phyloP scores from a whole-genome alignment of 768 basidiomycete species.

The Tricholoma hemisulphureum region DNA sequence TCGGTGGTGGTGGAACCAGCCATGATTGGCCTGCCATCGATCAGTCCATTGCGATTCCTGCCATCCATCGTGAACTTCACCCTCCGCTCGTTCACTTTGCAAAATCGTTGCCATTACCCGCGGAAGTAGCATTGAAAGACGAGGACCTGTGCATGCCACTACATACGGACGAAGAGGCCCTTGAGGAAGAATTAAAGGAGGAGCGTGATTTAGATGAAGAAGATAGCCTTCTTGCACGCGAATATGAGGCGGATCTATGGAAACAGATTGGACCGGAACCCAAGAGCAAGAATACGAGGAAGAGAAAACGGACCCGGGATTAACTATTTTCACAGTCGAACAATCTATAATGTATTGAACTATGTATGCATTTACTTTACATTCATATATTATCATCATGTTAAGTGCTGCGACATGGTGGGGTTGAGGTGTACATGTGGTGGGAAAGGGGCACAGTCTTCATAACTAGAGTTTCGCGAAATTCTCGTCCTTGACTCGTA shows the following conservation, averaged over 20 bases:
- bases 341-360: not conserved
- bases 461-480: slow-evolving; percentile 15
- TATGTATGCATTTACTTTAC: not conserved
- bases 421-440: not conserved
- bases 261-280: slow-evolving; percentile 8
- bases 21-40: slow-evolving; percentile 8
- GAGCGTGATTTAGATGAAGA: slow-evolving; percentile 40
- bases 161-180: slow-evolving; percentile 23
- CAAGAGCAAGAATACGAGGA: not conserved
- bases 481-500: slow-evolving; percentile 46
- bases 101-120: slow-evolving; percentile 4
- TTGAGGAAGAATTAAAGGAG: slow-evolving; percentile 38
- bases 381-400: not conserved
- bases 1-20: slow-evolving; percentile 12
- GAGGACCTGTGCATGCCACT: slow-evolving; percentile 19
- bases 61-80: slow-evolving; percentile 23
- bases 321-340: not conserved
- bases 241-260: slow-evolving; percentile 46
- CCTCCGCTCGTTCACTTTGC: slow-evolving; percentile 22
- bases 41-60: slow-evolving; percentile 6
- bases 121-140: not conserved
- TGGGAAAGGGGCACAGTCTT: not conserved
- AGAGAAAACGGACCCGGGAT: not conserved
- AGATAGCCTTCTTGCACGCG: slow-evolving; percentile 32
- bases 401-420: too few relatives aligned